Evolutionary conservation across 805 yeast species (phyloP).

Genomic region (Myxozyma vanderwaltii): DNA sequence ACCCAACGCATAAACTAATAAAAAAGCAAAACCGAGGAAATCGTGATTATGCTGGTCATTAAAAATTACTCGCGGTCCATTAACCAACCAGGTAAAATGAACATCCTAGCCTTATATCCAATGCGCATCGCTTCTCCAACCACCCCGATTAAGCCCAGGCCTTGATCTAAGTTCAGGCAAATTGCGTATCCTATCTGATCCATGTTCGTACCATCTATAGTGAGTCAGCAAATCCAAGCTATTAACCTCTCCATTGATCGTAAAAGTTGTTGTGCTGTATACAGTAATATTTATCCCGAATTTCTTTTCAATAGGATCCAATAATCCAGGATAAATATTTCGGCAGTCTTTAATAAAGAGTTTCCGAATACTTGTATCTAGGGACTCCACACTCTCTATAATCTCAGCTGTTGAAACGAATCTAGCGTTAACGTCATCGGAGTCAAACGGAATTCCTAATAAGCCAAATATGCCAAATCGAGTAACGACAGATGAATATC

Average conservation of each 20-base stretch:
- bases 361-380: background rate
- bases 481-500: constrained; percentile 13
- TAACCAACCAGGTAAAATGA: no score
- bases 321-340: constrained; percentile 13
- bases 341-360: constrained; percentile 18
- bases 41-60: constrained; percentile 80
- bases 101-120: constrained; percentile 8
- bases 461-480: constrained; percentile 19
- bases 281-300: constrained; percentile 9
- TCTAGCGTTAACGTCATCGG: background rate
- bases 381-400: background rate
- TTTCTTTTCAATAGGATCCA: constrained; percentile 4
- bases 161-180: constrained; percentile 14
- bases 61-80: no score
- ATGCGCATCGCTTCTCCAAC: constrained; percentile 21
- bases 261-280: constrained; percentile 18
- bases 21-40: constrained; percentile 48
- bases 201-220: constrained; percentile 20
- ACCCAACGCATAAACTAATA: no score
- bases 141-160: background rate
- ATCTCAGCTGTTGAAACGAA: constrained; percentile 13
- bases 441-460: constrained; percentile 9
- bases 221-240: constrained; percentile 16
- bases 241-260: constrained; percentile 10
- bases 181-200: constrained; percentile 17